Base-by-base conservation (phyloP, 768 basidiomycete genomes). In the Mycena galericulata region DNA sequence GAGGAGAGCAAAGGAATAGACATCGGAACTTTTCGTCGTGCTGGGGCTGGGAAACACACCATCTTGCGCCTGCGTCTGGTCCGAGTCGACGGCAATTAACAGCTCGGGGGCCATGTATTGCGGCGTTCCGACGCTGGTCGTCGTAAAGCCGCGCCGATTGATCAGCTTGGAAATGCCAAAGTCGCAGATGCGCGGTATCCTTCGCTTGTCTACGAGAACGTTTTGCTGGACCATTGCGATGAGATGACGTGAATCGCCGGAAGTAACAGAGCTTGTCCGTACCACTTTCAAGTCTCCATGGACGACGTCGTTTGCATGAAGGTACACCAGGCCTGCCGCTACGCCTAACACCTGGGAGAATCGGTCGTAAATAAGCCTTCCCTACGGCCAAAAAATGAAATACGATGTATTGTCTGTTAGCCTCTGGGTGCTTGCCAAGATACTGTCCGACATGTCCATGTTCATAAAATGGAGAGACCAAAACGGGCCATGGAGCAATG, bases 41-140 rank as follows among this genome's bases (percentile, higher is more conserved):
- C 18, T 26, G n/a, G n/a, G n/a, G n/a, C n/a, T 1, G 62, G 67
- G 15, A 46, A n/a, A 7, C n/a, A 9, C 22, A 20, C 20, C 4
- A 51, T n/a, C 15, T 17, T 3, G 40, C 1, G 6, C 12, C n/a
- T n/a, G n/a, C n/a, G n/a, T n/a, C n/a, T n/a, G 36, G 8, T 3
- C 24, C 41, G n/a, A n/a, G 7, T 56, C 65, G 17, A 49, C 32
- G 2, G 66, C 46, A 4, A 47, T 40, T n/a, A 75, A 69, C 2
- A 70, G 32, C 46, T 75, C 74, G 6, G 74, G 74, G 17, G 71
- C 69, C 71, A 74, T 72, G 51, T 69, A 75, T 1, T 68, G 73
- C 7, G 66, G 27, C 12, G 73, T 68, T 2, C 71, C 71, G 20
- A 61, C 50, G 36, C 57, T 71, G 12, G 41, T 6, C 12, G 72